These are phyloP conservation scores for Aspergillus sp. DNA, from an alignment of 2,329 filamentous ascomycete genomes.

Conservation along the genomic window DNA sequence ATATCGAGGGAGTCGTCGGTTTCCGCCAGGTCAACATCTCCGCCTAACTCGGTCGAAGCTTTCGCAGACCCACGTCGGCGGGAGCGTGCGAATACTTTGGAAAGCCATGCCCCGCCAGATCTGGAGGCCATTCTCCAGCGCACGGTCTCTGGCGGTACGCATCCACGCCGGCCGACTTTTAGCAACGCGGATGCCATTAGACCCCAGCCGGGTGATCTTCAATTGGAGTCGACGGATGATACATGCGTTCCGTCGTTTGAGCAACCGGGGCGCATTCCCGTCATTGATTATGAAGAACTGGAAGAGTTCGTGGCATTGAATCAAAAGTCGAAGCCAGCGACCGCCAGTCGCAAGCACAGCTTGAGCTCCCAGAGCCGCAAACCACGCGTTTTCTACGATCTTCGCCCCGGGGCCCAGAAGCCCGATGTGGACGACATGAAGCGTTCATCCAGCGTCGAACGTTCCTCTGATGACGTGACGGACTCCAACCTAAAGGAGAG, in stretches of 20 bases:
- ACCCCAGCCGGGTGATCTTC: conserved; percentile 43
- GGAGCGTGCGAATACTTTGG: conserved; percentile 69
- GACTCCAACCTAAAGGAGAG: conserved; percentile 22
- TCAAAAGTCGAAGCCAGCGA: conserved; percentile 47
- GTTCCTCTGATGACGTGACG: conserved; percentile 30
- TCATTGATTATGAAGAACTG: conserved; percentile 87
- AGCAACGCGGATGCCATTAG: conserved; percentile 58
- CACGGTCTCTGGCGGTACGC: conserved; percentile 68
- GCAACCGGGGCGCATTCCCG: conserved; percentile 74
- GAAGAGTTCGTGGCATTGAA: conserved; percentile 80
- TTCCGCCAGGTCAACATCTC: conserved; percentile 71
- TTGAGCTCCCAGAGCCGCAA: conserved; percentile 53
- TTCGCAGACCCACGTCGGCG: conserved; percentile 89
- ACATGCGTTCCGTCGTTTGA: conserved; percentile 84
- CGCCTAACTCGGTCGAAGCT: conserved; percentile 95
- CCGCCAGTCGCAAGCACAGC: conserved; percentile 40
- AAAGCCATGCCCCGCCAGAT: conserved; percentile 57
- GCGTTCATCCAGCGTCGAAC: conserved; percentile 27
- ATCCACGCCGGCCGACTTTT: conserved; percentile 60
- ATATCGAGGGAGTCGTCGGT: conserved; percentile 50
- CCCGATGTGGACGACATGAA: conserved; percentile 37
- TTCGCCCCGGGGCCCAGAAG: conserved; percentile 48
- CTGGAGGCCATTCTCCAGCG: conserved; percentile 64
- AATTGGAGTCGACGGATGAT: conserved; percentile 51
- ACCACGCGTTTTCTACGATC: conserved; percentile 60